Conservation (phyloP, 2,329 filamentous ascomycete genomes). For the Colletotrichum musae region DNA sequence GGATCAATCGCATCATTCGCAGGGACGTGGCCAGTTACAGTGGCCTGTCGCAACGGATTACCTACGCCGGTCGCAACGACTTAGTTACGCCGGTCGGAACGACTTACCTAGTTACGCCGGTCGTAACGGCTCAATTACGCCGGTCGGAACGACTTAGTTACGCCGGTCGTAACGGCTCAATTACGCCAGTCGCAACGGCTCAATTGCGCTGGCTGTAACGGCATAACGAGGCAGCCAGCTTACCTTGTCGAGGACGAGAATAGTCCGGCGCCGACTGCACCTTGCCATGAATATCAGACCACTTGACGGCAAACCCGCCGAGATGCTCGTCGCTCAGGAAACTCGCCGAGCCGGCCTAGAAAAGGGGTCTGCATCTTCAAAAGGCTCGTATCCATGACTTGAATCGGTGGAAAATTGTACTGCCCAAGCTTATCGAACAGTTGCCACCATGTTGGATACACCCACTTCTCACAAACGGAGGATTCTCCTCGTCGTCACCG, state of each 20-base stretch:
- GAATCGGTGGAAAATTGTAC: not conserved
- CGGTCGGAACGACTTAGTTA: too few relatives aligned
- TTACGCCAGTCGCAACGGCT: too few relatives aligned
- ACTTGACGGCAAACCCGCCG: slow-evolving; percentile 13
- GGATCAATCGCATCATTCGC: too few relatives aligned
- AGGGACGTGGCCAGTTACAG: too few relatives aligned
- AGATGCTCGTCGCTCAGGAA: slow-evolving; percentile 2
- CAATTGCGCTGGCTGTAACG: too few relatives aligned
- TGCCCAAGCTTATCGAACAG: not conserved
- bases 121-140: too few relatives aligned
- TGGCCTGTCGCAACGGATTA: too few relatives aligned
- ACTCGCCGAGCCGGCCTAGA: slow-evolving; percentile 9
- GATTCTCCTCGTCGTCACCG: slow-evolving; percentile 53
- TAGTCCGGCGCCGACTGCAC: slow-evolving; percentile 1
- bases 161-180: too few relatives aligned
- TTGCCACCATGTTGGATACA: not conserved
- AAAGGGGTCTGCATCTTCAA: not conserved
- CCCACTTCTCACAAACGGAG: not conserved
- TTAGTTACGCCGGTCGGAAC: too few relatives aligned
- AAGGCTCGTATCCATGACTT: not conserved
- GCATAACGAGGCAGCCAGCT: too few relatives aligned
- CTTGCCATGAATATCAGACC: not conserved
- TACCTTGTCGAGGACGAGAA: not conserved
- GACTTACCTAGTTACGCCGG: too few relatives aligned
- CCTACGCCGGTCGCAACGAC: too few relatives aligned